Evolutionary conservation across 208 protist genomes (phyloP).

Genomic region (Acanthamoeba sp.): DNA sequence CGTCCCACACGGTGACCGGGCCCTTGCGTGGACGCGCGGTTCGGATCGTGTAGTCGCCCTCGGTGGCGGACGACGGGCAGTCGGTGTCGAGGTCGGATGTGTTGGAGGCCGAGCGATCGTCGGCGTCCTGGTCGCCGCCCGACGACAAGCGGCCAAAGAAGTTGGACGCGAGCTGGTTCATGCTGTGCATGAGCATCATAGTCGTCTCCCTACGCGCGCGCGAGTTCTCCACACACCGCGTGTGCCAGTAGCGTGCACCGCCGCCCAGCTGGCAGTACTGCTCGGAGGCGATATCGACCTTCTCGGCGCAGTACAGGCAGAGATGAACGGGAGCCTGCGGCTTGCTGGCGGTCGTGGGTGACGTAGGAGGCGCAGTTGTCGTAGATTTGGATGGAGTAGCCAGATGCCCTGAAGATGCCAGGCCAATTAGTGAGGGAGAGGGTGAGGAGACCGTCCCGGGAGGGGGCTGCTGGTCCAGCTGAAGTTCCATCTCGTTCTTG

Average conservation of each 20-base stretch:
- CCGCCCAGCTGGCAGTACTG: slow-evolving; percentile 38
- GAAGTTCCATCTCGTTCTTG: neutral
- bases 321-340: neutral
- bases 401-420: too few species aligned
- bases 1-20: slow-evolving; percentile 17
- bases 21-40: neutral
- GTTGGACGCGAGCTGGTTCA: slow-evolving; percentile 29
- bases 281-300: neutral
- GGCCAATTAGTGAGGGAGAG: neutral
- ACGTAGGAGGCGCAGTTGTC: neutral
- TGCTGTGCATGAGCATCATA: slow-evolving; percentile 59
- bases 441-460: neutral
- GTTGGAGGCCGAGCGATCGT: slow-evolving; percentile 4
- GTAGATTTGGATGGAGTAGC: neutral
- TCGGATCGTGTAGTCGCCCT: slow-evolving; percentile 46
- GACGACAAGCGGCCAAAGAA: neutral
- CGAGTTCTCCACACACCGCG: slow-evolving; percentile 10
- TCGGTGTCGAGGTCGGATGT: slow-evolving; percentile 10
- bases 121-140: neutral
- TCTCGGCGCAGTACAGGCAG: slow-evolving; percentile 28
- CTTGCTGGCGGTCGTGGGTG: neutral
- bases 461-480: neutral
- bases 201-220: neutral
- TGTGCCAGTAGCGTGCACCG: slow-evolving; percentile 10
- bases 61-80: slow-evolving; percentile 21